Percentiles rank a stretch among this genome's conserved stretches.
phyloP scores from a whole-genome alignment of 2,329 filamentous ascomycete genomes.

The Venturiaceae sp. region DNA sequence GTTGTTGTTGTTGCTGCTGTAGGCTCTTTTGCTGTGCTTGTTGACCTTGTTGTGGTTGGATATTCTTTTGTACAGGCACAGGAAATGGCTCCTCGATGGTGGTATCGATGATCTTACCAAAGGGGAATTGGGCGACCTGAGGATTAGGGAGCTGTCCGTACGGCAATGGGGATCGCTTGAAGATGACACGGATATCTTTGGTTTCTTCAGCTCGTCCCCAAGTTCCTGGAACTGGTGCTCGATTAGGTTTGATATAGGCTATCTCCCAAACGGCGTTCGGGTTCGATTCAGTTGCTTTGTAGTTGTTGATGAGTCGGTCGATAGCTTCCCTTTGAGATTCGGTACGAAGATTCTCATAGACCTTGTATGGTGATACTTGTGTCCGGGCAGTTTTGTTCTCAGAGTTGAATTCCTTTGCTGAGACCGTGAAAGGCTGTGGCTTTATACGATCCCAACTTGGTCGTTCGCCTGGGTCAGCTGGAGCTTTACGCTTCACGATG shows the following conservation, averaged over 20 bases:
- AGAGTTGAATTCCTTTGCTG: not conserved
- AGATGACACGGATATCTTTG: not conserved
- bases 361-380: not conserved
- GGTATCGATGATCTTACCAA: not conserved
- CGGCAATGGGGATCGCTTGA: not conserved
- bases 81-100: not conserved
- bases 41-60: not conserved
- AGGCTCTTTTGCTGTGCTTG: too few relatives aligned
- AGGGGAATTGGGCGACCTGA: not conserved
- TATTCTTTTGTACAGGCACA: not conserved
- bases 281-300: not conserved
- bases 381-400: not conserved
- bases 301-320: not conserved
- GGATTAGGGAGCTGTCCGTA: not conserved
- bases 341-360: not conserved
- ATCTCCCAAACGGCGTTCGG: not conserved
- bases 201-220: not conserved
- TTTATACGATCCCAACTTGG: slow-evolving; percentile 3
- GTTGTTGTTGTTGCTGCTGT: not conserved
- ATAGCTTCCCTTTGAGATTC: not conserved
- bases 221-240: not conserved
- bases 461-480: not conserved
- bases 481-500: not conserved
- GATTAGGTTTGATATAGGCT: not conserved
- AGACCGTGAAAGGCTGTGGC: not conserved